Percentiles rank a stretch among this genome's conserved stretches.
phyloP scores from a whole-genome alignment of 2,329 filamentous ascomycete species.

The Stagonosporopsis chrysanthemi region DNA sequence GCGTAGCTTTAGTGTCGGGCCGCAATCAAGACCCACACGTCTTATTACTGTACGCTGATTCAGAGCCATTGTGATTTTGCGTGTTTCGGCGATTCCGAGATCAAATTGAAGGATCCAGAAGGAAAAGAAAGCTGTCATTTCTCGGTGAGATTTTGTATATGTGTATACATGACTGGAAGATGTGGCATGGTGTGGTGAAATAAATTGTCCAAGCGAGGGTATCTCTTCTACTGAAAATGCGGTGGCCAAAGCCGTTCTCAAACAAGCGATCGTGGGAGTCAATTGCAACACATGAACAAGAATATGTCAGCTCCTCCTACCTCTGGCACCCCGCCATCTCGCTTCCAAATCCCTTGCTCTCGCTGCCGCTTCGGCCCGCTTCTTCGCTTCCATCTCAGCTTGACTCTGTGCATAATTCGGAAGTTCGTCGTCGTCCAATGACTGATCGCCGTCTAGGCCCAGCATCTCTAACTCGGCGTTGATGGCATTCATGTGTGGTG shows the following conservation, averaged over 20 bases:
- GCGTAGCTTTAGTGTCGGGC: not conserved
- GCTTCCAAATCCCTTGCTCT: conserved; percentile 56
- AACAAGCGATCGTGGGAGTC: not conserved
- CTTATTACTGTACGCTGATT: no score
- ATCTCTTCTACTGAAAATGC: not conserved
- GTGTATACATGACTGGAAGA: not conserved
- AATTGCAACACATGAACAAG: not conserved
- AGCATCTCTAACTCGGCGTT: conserved; percentile 43
- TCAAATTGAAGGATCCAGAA: no score
- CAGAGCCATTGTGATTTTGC: no score
- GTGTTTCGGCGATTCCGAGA: not conserved
- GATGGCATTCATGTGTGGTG: conserved; percentile 33
- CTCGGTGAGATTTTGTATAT: no score
- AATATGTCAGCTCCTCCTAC: conserved; percentile 9
- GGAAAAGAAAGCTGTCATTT: no score
- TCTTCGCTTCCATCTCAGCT: conserved; percentile 52
- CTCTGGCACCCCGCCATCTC: conserved; percentile 47
- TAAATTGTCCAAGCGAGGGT: conserved; percentile 11
- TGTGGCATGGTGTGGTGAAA: not conserved
- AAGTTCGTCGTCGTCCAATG: conserved; percentile 50
- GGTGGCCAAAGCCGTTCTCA: not conserved
- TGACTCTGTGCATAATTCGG: conserved; percentile 59
- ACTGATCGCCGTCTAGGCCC: conserved; percentile 42
- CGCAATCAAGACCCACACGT: no score
- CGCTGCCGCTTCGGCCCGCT: conserved; percentile 51